Percentiles rank a stretch among this genome's conserved stretches.
Evolutionary conservation across 176 grass and related monocot species (phyloP).

Genomic region (Otatea glauca): DNA sequence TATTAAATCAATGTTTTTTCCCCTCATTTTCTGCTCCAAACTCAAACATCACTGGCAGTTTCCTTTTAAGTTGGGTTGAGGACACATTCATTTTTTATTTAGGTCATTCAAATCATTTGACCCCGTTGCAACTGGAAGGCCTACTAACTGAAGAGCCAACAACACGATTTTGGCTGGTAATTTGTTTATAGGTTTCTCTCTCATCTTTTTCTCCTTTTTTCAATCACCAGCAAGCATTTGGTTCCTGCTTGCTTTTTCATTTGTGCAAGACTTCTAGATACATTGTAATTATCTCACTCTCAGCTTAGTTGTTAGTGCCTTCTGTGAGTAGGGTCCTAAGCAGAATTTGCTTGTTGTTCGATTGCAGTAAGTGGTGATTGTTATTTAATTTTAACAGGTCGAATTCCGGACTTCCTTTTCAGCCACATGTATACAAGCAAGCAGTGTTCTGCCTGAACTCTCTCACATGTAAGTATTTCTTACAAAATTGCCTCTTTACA

Average conservation of each 20-base stretch:
- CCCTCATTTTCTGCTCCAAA: conserved; percentile 26
- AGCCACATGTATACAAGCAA: conserved; percentile 70
- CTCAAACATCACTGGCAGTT: conserved; percentile 1
- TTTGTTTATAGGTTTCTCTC: conserved; percentile 22
- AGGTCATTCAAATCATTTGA: conserved; percentile 82
- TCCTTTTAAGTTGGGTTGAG: conserved; percentile 31
- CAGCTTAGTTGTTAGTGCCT: background rate
- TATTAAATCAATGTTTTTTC: background rate
- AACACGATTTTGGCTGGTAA: conserved; percentile 89
- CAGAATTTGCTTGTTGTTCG: conserved; percentile 29
- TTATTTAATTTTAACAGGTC: conserved; percentile 62
- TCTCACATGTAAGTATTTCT: conserved; percentile 73
- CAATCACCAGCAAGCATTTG: conserved; percentile 8
- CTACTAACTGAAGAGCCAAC: conserved; percentile 79
- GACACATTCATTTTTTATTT: conserved; percentile 33
- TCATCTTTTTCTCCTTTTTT: conserved; percentile 32
- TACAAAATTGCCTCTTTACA: background rate
- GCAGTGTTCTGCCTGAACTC: conserved; percentile 85
- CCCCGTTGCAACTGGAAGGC: conserved; percentile 88
- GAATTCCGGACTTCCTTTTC: conserved; percentile 88
- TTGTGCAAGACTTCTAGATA: background rate
- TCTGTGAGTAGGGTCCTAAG: conserved; percentile 10
- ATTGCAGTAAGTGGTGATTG: background rate
- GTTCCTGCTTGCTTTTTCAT: background rate
- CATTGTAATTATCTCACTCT: conserved; percentile 16